Evolutionary conservation across 345 rosid genomes (phyloP).

Genomic region (Camelina hispida): DNA sequence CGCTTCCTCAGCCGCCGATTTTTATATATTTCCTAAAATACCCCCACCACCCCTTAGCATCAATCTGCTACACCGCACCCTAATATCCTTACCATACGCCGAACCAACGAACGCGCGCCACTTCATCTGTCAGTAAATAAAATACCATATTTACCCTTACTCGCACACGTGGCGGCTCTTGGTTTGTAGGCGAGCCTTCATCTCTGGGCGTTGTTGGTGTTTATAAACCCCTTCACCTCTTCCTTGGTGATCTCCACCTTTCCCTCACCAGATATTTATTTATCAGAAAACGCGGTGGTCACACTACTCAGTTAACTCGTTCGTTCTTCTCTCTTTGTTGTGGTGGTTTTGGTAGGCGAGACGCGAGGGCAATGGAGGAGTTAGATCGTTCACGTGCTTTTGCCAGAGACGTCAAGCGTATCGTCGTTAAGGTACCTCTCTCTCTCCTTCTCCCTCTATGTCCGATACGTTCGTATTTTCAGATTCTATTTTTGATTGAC

Average conservation of each 20-base stretch:
- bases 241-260: constrained; percentile 33
- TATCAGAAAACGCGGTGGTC: not conserved
- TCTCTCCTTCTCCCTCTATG: not conserved
- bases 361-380: constrained; percentile 40
- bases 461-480: constrained; percentile 34
- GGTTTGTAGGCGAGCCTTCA: constrained; percentile 26
- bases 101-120: constrained; percentile 20
- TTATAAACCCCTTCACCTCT: constrained; percentile 43
- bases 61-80: constrained; percentile 1
- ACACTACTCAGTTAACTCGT: constrained; percentile 41
- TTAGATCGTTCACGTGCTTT: constrained; percentile 77
- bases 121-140: not conserved
- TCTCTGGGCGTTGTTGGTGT: constrained; percentile 32
- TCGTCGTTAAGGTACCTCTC: constrained; percentile 75
- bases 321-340: not conserved
- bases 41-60: not conserved
- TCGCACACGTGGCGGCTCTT: constrained; percentile 32
- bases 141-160: constrained; percentile 24
- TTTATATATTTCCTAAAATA: constrained; percentile 36
- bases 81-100: not conserved
- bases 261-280: constrained; percentile 30
- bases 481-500: not conserved
- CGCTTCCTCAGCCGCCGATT: constrained; percentile 46
- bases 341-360: constrained; percentile 22
- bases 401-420: constrained; percentile 83